These are phyloP conservation scores for Saturnispora halmiae DNA, from an alignment of 805 yeast species.

Conservation along the genomic window DNA sequence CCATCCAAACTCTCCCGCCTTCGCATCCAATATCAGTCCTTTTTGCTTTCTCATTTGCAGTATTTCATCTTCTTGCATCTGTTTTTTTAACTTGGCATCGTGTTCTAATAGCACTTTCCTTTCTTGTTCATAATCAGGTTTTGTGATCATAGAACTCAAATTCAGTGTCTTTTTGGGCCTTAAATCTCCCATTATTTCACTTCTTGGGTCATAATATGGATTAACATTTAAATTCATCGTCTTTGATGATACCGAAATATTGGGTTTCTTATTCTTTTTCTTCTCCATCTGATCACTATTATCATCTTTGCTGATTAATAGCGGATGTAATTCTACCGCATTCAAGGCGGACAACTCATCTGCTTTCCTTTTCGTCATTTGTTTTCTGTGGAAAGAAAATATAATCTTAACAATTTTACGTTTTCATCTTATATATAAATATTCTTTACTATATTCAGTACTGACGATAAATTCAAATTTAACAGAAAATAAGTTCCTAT, in stretches of 20 bases:
- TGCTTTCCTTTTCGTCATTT: slow-evolving; percentile 1
- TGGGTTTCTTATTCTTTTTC: neutral
- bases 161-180: neutral
- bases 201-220: slow-evolving; percentile 7
- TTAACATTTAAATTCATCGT: neutral
- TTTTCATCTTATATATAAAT: too few species aligned
- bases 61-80: slow-evolving; percentile 22
- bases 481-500: too few species aligned
- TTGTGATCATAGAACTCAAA: neutral
- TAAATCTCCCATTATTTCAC: neutral
- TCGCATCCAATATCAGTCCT: slow-evolving; percentile 19
- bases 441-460: too few species aligned
- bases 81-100: neutral
- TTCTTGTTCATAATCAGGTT: neutral
- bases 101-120: neutral
- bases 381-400: neutral
- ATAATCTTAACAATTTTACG: neutral
- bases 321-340: slow-evolving; percentile 26
- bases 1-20: slow-evolving; percentile 36
- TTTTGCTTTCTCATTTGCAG: slow-evolving; percentile 25
- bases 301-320: slow-evolving; percentile 12
- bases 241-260: too few species aligned
- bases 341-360: slow-evolving; percentile 14
- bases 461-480: too few species aligned
- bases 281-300: neutral